Evolutionary conservation across 768 basidiomycete genomes (phyloP), one percentile per base, ranked within the genome.

Genomic region (Scleroderma citrinum): DNA sequence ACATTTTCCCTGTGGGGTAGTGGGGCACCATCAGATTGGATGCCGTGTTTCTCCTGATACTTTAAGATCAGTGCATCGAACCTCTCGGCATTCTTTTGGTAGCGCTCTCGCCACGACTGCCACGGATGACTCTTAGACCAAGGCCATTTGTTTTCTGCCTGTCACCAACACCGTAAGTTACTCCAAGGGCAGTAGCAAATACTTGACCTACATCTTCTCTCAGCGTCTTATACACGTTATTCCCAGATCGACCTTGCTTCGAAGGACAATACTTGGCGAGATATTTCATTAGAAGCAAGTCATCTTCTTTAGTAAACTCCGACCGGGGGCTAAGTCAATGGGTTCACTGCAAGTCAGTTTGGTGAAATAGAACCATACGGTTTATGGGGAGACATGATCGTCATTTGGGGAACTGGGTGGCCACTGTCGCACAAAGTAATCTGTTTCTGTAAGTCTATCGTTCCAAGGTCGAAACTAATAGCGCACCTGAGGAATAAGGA

Each of bases 81-180:
- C 0, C 54, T 20, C 0, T 30, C 55, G 34, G 68, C 44, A 43
- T 83, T 69, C 52, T 70, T 78, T 51, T 59, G 67, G 54, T 85
- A 85, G n/a, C 75, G 71, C 40, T 79, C 74, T 20, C 80, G 75
- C 84, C 84, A 85, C 4, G 81, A 81, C n/a, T 71, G 70, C 77
- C 72, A 78, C 3, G 80, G 3, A 59, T 83, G 84, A 6, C 60
- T 64, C 16, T 43, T 52, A n/a, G 73, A 63, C 78, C 81, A 85
- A 11, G 69, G 63, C 79, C 81, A 83, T 51, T 59, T 63, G 0
- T 57, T 55, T 0, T 67, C 50, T 20, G 51, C 61, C 78, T 81
- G 51, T n/a, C 44, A 13, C 16, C 24, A 29, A 20, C 20, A 44
- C 36, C 42, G 50, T 35, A 44, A 11, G 24, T 46, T 21, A 45